Percentiles rank a stretch among this genome's conserved stretches.
Evolutionary conservation across 2,329 filamentous ascomycete genomes (phyloP).

Genomic region (Apiospora sp.): DNA sequence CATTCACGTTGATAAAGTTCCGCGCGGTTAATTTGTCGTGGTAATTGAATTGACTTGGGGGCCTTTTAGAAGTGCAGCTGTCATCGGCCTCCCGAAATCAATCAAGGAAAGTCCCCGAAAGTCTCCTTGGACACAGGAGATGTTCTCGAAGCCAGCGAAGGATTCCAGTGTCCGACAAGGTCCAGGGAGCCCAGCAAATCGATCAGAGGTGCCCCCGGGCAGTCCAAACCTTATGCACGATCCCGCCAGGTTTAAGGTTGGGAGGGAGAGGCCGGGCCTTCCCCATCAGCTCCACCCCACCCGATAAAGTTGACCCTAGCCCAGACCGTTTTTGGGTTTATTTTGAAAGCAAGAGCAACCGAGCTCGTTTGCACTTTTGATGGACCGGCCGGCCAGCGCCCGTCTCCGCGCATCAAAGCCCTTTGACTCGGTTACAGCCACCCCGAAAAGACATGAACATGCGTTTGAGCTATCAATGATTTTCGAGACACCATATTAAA

Average conservation of each 20-base stretch:
- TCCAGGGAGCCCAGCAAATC: background rate
- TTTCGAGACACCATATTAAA: background rate
- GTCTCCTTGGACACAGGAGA: background rate
- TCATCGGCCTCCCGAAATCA: background rate
- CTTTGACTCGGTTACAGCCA: background rate
- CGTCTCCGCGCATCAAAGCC: background rate
- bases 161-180: too few species aligned
- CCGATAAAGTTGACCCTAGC: conserved; percentile 2
- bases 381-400: background rate
- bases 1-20: background rate
- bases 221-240: background rate
- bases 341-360: background rate
- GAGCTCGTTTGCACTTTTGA: background rate
- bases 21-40: background rate
- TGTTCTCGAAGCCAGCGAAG: background rate
- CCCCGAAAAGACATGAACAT: background rate
- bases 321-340: background rate
- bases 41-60: background rate
- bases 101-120: background rate
- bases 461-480: background rate
- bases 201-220: background rate
- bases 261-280: background rate
- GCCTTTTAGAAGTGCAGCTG: background rate
- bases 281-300: background rate
- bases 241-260: background rate